Conservation (phyloP, 768 basidiomycete species). For the Pleurotus citrinopileatus region DNA sequence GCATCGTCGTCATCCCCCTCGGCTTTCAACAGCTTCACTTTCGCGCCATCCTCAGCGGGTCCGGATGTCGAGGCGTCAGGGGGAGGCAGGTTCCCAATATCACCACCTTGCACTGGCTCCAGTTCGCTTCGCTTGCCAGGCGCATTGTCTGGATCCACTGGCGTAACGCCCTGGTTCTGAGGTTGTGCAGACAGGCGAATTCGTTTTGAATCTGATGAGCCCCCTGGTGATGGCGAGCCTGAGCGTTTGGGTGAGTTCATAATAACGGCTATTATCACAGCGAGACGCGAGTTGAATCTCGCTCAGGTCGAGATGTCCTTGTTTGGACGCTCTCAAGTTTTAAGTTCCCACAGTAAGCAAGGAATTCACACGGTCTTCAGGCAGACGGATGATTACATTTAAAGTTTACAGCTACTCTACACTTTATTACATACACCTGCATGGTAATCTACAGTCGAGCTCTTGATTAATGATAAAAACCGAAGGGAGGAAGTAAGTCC, state of each 20-base stretch:
- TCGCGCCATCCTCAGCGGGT: slow-evolving; percentile 38
- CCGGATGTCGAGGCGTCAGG: slow-evolving; percentile 28
- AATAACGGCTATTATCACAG: no score
- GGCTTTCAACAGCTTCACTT: slow-evolving; percentile 36
- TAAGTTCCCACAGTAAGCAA: no score
- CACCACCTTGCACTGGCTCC: slow-evolving; percentile 76
- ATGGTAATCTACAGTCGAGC: no score
- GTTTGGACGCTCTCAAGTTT: no score
- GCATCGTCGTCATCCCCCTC: slow-evolving; percentile 63
- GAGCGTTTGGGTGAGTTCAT: slow-evolving; percentile 71
- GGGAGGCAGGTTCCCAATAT: slow-evolving; percentile 66
- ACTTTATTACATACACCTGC: no score
- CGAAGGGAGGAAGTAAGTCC: neutral
- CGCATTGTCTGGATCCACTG: slow-evolving; percentile 77
- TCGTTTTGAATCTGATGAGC: slow-evolving; percentile 50
- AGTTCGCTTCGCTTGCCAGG: slow-evolving; percentile 86
- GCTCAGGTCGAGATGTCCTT: no score
- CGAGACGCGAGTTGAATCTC: no score
- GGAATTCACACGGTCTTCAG: no score
- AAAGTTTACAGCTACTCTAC: no score
- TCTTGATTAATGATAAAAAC: no score
- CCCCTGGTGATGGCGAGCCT: slow-evolving; percentile 50
- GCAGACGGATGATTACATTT: no score
- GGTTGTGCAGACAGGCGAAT: slow-evolving; percentile 53
- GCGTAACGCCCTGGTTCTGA: slow-evolving; percentile 61